phyloP scores from a whole-genome alignment of 2,329 filamentous ascomycete genomes.

The Trichoderma sp. region DNA sequence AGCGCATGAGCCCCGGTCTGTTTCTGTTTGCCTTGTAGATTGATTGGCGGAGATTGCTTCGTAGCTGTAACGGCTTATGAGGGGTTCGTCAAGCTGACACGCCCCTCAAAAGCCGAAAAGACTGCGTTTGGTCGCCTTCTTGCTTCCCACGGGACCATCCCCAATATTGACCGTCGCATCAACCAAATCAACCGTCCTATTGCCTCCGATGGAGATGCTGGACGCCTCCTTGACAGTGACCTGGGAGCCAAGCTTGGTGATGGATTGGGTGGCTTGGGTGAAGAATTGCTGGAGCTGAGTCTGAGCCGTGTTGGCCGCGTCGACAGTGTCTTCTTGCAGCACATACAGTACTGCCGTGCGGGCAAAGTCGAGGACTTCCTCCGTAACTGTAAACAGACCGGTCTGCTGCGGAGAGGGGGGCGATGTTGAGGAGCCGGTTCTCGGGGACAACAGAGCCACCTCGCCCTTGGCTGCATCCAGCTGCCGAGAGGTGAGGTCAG shows the following conservation, averaged over 20 bases:
- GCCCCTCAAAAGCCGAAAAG: conserved; percentile 1
- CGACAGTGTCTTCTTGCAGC: conserved; percentile 56
- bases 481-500: conserved; percentile 10
- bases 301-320: conserved; percentile 58
- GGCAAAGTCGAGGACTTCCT: conserved; percentile 64
- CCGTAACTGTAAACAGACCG: conserved; percentile 52
- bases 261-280: conserved; percentile 41
- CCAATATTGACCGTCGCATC: conserved; percentile 48
- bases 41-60: background rate
- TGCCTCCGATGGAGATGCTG: conserved; percentile 48
- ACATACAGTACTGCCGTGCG: conserved; percentile 64
- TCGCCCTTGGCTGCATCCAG: background rate
- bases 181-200: conserved; percentile 55
- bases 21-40: background rate
- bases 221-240: conserved; percentile 45
- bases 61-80: background rate
- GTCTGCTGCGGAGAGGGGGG: conserved; percentile 15
- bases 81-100: background rate
- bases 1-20: background rate
- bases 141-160: conserved; percentile 37
- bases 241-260: conserved; percentile 37
- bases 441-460: background rate
- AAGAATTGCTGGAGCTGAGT: conserved; percentile 59
- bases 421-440: conserved; percentile 1
- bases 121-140: conserved; percentile 32